Percentiles rank a stretch among this genome's conserved stretches.
phyloP scores from a whole-genome alignment of 2,329 filamentous ascomycete genomes.

The Lachnellula hyalina region DNA sequence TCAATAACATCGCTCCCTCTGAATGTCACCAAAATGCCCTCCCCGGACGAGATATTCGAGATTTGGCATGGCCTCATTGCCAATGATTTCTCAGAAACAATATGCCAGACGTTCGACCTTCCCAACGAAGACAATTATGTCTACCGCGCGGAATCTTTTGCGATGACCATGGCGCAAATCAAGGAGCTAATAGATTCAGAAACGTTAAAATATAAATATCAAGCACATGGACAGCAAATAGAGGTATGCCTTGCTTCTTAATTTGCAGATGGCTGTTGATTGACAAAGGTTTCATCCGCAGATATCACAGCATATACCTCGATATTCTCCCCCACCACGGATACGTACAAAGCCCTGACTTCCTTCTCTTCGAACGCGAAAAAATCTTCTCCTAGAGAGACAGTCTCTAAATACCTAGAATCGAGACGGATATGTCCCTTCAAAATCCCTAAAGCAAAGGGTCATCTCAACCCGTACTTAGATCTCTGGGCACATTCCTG shows the following conservation, averaged over 20 bases:
- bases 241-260: slow-evolving; percentile 3
- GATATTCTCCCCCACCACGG: slow-evolving; percentile 58
- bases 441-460: slow-evolving; percentile 43
- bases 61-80: slow-evolving; percentile 19
- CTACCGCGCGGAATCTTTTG: slow-evolving; percentile 24
- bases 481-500: slow-evolving; percentile 64
- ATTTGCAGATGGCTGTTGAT: slow-evolving; percentile 9
- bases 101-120: slow-evolving; percentile 19
- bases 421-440: slow-evolving; percentile 42
- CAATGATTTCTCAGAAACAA: slow-evolving; percentile 18
- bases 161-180: slow-evolving; percentile 22
- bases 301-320: slow-evolving; percentile 63
- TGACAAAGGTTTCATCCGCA: slow-evolving; percentile 25
- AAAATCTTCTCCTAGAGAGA: slow-evolving; percentile 54
- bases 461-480: slow-evolving; percentile 58
- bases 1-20: too few relatives aligned
- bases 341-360: slow-evolving; percentile 56
- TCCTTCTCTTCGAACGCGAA: slow-evolving; percentile 61
- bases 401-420: slow-evolving; percentile 51
- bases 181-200: slow-evolving; percentile 12
- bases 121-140: slow-evolving; percentile 20
- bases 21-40: slow-evolving; percentile 9
- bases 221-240: slow-evolving; percentile 19
- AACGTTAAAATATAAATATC: slow-evolving; percentile 21
- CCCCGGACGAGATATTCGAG: slow-evolving; percentile 19